These are phyloP conservation scores for Echinochloa phyllopogon DNA, from an alignment of 176 grass and related monocot species.

Conservation along the genomic window DNA sequence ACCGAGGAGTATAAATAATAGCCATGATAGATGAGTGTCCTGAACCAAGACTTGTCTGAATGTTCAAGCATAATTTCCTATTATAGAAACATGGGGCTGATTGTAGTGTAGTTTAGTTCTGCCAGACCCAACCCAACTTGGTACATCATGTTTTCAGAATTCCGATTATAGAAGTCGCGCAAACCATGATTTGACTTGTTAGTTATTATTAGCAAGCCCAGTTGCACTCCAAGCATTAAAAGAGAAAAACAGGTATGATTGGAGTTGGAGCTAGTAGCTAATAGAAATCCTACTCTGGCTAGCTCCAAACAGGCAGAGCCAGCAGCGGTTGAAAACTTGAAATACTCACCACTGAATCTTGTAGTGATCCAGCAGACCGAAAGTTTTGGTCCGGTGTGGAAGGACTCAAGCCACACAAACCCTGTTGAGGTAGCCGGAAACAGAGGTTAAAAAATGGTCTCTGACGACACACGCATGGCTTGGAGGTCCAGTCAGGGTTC, in stretches of 20 bases:
- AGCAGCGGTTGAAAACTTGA: constrained; percentile 3
- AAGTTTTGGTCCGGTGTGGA: background rate
- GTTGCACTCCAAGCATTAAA: background rate
- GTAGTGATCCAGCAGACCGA: background rate
- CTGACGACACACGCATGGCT: background rate
- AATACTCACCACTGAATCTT: background rate
- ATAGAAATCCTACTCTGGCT: background rate
- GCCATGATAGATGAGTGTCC: background rate
- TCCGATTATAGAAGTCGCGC: background rate
- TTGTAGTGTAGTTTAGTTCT: background rate
- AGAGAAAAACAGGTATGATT: background rate
- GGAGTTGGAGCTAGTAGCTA: constrained; percentile 8
- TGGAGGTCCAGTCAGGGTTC: constrained; percentile 24
- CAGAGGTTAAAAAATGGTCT: background rate
- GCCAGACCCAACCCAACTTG: background rate
- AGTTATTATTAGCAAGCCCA: constrained; percentile 15
- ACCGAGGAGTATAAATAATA: background rate
- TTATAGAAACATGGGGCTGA: background rate
- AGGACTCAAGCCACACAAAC: background rate
- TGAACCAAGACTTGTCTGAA: background rate
- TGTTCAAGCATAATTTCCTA: background rate
- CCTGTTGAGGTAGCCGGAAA: background rate
- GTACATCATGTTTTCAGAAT: background rate
- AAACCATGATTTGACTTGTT: background rate
- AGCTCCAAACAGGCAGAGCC: constrained; percentile 7